phyloP scores from a whole-genome alignment of 768 basidiomycete genomes.

The Termitomyces sp. region DNA sequence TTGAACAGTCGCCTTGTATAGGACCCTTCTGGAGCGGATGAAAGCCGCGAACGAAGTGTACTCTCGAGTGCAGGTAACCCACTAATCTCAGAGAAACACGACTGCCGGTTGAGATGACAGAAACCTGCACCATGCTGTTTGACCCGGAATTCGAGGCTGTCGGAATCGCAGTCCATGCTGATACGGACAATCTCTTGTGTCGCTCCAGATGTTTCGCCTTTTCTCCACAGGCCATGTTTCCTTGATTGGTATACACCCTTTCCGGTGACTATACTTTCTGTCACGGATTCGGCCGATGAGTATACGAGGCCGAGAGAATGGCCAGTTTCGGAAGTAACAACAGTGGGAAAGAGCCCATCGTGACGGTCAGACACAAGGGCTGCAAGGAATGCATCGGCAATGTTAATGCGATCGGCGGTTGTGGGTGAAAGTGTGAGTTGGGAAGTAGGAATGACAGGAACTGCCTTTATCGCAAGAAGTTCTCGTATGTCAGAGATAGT shows the following conservation, averaged over 20 bases:
- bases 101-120: constrained; percentile 82
- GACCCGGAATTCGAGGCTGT: constrained; percentile 88
- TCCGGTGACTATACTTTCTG: constrained; percentile 81
- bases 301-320: constrained; percentile 90
- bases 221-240: constrained; percentile 93
- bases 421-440: constrained; percentile 57
- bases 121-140: constrained; percentile 88
- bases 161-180: constrained; percentile 85
- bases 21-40: constrained; percentile 79
- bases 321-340: constrained; percentile 77
- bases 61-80: constrained; percentile 80
- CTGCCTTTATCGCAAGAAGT: constrained; percentile 51
- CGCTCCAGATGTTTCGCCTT: constrained; percentile 94
- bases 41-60: constrained; percentile 67
- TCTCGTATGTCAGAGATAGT: constrained; percentile 56
- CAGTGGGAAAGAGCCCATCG: constrained; percentile 90
- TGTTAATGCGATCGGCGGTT: constrained; percentile 54
- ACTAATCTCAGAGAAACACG: constrained; percentile 83
- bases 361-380: constrained; percentile 78
- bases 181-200: constrained; percentile 85
- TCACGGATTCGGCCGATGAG: constrained; percentile 82
- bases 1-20: constrained; percentile 87
- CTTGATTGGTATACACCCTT: constrained; percentile 95
- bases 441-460: constrained; percentile 65
- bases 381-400: constrained; percentile 84